Evolutionary conservation across 306 rosid species (phyloP), one percentile per base, ranked within the genome.

Genomic region (Cicer pinnatifidum): DNA sequence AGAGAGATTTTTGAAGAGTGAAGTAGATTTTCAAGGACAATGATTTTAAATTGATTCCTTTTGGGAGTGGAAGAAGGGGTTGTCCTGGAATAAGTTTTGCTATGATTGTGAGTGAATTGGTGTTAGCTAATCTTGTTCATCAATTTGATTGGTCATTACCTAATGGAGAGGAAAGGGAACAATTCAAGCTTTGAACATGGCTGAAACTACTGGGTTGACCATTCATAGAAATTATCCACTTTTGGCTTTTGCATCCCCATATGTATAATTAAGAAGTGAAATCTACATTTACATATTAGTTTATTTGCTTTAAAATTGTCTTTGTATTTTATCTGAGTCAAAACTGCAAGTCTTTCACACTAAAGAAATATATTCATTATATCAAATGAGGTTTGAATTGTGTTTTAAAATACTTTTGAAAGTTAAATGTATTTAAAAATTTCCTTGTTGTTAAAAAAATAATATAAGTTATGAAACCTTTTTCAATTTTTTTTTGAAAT

Each of bases 61-160:
- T 73, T 67, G 79, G 83, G 10, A n/a, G 37, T 17, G 61, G 61
- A 19, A 54, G 61, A 0, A 54, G 61, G 7, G 61, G 61, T 19
- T 54, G 35, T 54, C 61, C 35, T 17, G 62, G 38, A 9, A 20
- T 19, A 56, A 10, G n/a, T 9, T 56, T 20, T 72, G 69, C 70
- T 1, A 57, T 66, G 46, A 3, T 11, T 3, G 13, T 57, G 1
- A 23, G 0, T 19, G 75, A 73, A 47, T 2, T 65, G 9, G 69
- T 56, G 1, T 4, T 79, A 1, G 78, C 78, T 13, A 71, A 71
- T 38, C 1, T 72, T 17, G 54, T 79, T 2, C 46, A 13, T 9
- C 78, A 65, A 3, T 79, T 72, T 44, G 16, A 72, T 37, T 79
- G 78, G 82, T 3, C 41, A 44, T 23, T 79, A 45, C 73, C 73